phyloP scores from a whole-genome alignment of 2,329 filamentous ascomycete genomes.

The Cytospora chrysosperma region DNA sequence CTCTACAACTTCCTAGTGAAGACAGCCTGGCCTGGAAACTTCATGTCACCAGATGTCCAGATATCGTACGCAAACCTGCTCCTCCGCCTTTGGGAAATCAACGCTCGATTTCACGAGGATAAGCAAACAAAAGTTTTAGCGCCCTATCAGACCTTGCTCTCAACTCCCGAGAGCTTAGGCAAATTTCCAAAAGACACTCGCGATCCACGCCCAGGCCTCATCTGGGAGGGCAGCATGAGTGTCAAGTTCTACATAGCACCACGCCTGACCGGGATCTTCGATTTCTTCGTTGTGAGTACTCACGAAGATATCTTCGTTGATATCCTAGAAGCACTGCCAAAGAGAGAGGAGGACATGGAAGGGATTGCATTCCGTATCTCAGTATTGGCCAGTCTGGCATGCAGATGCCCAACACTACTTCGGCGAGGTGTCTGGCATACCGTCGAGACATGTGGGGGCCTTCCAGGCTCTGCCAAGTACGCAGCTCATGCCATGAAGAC shows the following conservation, averaged over 20 bases:
- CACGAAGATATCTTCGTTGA: slow-evolving; percentile 86
- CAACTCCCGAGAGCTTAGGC: slow-evolving; percentile 31
- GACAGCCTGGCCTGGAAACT: slow-evolving; percentile 62
- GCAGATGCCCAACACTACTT: slow-evolving; percentile 80
- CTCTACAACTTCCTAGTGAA: slow-evolving; percentile 78
- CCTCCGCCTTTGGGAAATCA: slow-evolving; percentile 64
- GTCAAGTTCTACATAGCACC: slow-evolving; percentile 76
- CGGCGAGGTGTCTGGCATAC: slow-evolving; percentile 89
- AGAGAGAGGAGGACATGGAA: slow-evolving; percentile 68
- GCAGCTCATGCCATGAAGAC: slow-evolving; percentile 68
- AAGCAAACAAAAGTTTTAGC: slow-evolving; percentile 51
- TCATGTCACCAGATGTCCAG: slow-evolving; percentile 69
- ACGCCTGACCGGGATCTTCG: slow-evolving; percentile 72
- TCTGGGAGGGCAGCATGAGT: slow-evolving; percentile 63
- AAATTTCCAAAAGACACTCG: slow-evolving; percentile 11
- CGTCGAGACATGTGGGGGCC: slow-evolving; percentile 81
- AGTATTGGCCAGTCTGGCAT: slow-evolving; percentile 73
- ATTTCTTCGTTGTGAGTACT: slow-evolving; percentile 74
- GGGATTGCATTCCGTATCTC: slow-evolving; percentile 83
- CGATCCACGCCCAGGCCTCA: slow-evolving; percentile 39
- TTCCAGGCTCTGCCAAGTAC: slow-evolving; percentile 64
- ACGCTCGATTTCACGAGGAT: slow-evolving; percentile 64
- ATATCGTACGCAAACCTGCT: slow-evolving; percentile 67
- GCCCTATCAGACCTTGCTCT: slow-evolving; percentile 69
- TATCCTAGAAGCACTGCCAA: slow-evolving; percentile 75